Evolutionary conservation across 1,284 basidiomycete species (phyloP).

Genomic region (Leccinum subspadiceum): DNA sequence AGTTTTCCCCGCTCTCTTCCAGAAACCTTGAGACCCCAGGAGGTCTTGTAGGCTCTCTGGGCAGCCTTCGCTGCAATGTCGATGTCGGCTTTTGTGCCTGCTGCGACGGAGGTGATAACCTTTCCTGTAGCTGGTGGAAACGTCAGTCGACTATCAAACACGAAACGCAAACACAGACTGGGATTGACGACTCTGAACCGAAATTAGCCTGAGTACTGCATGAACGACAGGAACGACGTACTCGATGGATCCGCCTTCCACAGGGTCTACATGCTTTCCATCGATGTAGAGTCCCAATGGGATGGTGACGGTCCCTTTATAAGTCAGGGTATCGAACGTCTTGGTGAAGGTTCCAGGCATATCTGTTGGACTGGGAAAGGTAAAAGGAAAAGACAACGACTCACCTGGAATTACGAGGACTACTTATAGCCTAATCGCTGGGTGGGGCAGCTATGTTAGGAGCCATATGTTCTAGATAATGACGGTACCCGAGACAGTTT

Average conservation of each 20-base stretch:
- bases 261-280: constrained; percentile 24
- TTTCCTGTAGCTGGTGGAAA: constrained; percentile 21
- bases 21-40: constrained; percentile 57
- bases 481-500: neutral
- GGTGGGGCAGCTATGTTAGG: neutral
- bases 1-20: constrained; percentile 58
- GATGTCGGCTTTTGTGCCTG: constrained; percentile 24
- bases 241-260: constrained; percentile 26
- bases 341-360: constrained; percentile 25
- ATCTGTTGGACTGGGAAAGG: neutral
- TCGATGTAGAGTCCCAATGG: constrained; percentile 30
- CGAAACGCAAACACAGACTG: constrained; percentile 7
- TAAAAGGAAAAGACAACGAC: neutral
- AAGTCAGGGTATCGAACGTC: constrained; percentile 23
- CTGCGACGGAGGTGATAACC: constrained; percentile 22
- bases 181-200: constrained; percentile 24
- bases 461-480: neutral
- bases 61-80: constrained; percentile 42
- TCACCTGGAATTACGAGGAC: neutral
- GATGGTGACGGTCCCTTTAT: constrained; percentile 27
- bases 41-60: constrained; percentile 41
- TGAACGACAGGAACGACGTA: constrained; percentile 7
- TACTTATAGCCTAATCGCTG: constrained; percentile 5
- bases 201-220: neutral
- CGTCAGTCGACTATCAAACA: neutral